Base-by-base conservation (phyloP, 2,329 filamentous ascomycete species). In the Colletotrichum filicis region DNA sequence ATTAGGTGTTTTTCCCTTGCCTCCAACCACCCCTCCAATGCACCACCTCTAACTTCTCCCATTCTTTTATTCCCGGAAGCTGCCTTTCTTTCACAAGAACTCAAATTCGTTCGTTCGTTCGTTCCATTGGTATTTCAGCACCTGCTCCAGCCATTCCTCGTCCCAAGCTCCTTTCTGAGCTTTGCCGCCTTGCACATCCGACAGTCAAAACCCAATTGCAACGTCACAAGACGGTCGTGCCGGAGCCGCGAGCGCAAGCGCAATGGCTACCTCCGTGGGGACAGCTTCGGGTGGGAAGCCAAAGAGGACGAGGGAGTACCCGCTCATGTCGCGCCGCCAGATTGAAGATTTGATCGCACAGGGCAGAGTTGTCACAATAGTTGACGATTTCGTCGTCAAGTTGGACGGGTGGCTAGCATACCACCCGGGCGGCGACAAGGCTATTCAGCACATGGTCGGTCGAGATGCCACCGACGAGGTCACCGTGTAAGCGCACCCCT, bases 401-500 rank as follows among this genome's bases (percentile, higher is more conserved):
- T 92, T 95, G 37, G 96, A 98, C 82, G 88, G 92, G 52, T 99
- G 95, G 94, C 85, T 97, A 65, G 91, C 91, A 66, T 98, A 94
- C 79, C 97, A 98, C 79, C 97, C 97, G 14, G 97, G 97, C 70
- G 97, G 97, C 77, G 92, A 96, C 78, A 97, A 95, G 83, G 90
- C 96, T 67, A 97, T 99, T 76, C 87, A 91, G 80, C 97, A 99
- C 80, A 97, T 98, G 95, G 90, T 98, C 74, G 95, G 95, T 74
- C 91, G 93, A 83, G 95, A 98, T 90, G 96, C 95, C 63, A 98
- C 96, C 12, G 95, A 98, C 82, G 97, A 98, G 83, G 92, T 98
- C 74, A 94, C 93, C 82, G 94, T 92, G 94, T 98, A 88, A 63
- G 92, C 87, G 58, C 63, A 73, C 68, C 68, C 56, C 26, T 59